Evolutionary conservation across 2,329 filamentous ascomycete species (phyloP).

Genomic region (Calonectria pauciramosa): DNA sequence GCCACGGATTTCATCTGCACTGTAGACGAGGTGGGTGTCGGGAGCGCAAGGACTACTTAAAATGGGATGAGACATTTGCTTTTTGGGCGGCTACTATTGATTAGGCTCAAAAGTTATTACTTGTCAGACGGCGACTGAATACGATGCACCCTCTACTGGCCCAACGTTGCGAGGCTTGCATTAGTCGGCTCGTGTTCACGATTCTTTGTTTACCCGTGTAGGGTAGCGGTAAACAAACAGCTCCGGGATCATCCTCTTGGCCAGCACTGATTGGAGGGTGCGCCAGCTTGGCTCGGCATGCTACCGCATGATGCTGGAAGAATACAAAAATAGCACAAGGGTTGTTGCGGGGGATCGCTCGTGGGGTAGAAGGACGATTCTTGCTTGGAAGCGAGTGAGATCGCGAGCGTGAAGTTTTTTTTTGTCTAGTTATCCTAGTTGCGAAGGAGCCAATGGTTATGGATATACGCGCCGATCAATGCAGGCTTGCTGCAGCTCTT

Average conservation of each 20-base stretch:
- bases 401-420: not conserved
- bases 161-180: not conserved
- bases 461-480: not conserved
- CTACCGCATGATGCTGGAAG: not conserved
- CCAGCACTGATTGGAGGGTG: not conserved
- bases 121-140: not conserved
- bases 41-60: not conserved
- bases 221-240: not conserved
- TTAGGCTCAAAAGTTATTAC: not conserved
- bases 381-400: not conserved
- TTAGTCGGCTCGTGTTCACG: constrained; percentile 4
- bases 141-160: not conserved
- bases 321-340: constrained; percentile 4
- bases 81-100: not conserved
- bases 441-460: not conserved
- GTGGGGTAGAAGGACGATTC: not conserved
- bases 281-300: not conserved
- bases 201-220: not conserved
- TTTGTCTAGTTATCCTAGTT: not conserved
- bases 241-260: not conserved
- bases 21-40: not conserved
- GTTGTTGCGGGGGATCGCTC: not conserved
- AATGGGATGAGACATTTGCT: not conserved
- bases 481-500: not conserved
- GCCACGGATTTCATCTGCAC: not conserved